Base-by-base conservation (phyloP, 768 basidiomycete species). In the Tulasnella sp. region DNA sequence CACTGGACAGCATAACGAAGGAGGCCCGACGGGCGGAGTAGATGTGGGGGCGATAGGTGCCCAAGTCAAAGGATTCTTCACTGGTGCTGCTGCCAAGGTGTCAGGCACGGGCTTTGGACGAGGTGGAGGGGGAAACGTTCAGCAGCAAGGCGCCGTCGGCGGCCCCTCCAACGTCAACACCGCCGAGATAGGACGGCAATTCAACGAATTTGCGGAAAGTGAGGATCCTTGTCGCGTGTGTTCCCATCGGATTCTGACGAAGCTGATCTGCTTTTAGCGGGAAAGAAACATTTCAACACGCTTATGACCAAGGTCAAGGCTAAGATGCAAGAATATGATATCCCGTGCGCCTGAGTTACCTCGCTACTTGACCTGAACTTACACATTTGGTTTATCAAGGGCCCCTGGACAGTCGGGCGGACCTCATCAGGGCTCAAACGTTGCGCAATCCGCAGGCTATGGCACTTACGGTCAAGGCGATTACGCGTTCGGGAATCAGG, bases 241-340 rank as follows among this genome's bases (percentile, higher is more conserved):
- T 32, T 74, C 46, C 32, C 29, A 9, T 37, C 32, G 67, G 48
- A 20, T 57, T 26, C 73, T 39, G 78, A 61, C 55, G 20, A 29
- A 3, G 57, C 48, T 71, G 13, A 29, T 81, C 39, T 37, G 23
- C 39, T 35, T 73, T 13, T 78, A 92, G 91, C 88, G 75, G 93
- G 93, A 4, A 94, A 92, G 85, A 92, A 90, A 84, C 94, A 93
- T 0, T 88, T 95, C 83, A 90, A 88, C 70, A 87, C 85, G 11
- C 83, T 95, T 37, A 86, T 94, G 55, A 89, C 89, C 44, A 94
- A 92, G 83, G 92, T 94, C 70, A 94, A 90, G 82, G 90, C 92
- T 6, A 95, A 94, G 87, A 90, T 94, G 78, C 91, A 92, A 81
- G 94, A 94, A 81, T 90, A 90, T 79, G 93, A 94, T 51, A 89